These are phyloP conservation scores for Kwoniella europaea DNA, from an alignment of 768 basidiomycete genomes.

Conservation along the genomic window DNA sequence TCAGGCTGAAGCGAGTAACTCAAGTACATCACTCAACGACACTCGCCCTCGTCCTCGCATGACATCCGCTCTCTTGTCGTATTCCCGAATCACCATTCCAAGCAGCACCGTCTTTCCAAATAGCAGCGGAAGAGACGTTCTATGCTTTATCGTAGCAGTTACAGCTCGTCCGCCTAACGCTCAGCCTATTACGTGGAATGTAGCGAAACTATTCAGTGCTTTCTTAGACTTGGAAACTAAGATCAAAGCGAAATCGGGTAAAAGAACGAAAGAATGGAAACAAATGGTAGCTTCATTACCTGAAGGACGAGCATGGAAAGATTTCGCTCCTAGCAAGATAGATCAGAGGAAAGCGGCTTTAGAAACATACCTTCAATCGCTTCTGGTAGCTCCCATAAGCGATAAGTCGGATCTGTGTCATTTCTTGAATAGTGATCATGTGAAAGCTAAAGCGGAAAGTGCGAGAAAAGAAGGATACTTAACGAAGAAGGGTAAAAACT, in stretches of 20 bases:
- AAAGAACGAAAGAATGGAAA: slow-evolving; percentile 69
- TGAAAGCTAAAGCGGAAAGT: slow-evolving; percentile 69
- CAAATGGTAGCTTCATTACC: slow-evolving; percentile 78
- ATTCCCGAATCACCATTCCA: slow-evolving; percentile 72
- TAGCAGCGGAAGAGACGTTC: slow-evolving; percentile 86
- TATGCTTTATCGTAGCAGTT: slow-evolving; percentile 82
- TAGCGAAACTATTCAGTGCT: slow-evolving; percentile 94
- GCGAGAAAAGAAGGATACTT: slow-evolving; percentile 94
- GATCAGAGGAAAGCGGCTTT: slow-evolving; percentile 83
- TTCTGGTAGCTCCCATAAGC: slow-evolving; percentile 80
- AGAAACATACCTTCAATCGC: slow-evolving; percentile 81
- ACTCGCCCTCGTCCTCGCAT: slow-evolving; percentile 26
- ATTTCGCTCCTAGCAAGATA: slow-evolving; percentile 93
- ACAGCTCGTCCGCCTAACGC: slow-evolving; percentile 46
- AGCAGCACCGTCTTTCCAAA: slow-evolving; percentile 85
- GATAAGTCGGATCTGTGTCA: slow-evolving; percentile 87
- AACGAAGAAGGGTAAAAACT: slow-evolving; percentile 95
- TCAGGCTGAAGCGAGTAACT: slow-evolving; percentile 4
- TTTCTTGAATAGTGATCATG: slow-evolving; percentile 88
- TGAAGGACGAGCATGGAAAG: slow-evolving; percentile 92
- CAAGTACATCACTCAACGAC: not conserved
- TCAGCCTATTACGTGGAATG: slow-evolving; percentile 67
- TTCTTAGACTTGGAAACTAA: slow-evolving; percentile 84
- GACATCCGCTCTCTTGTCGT: slow-evolving; percentile 67
- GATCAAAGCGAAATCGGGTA: slow-evolving; percentile 66